Conservation (phyloP, 176 grass and related monocot species). For the Aegilops tauschii region DNA sequence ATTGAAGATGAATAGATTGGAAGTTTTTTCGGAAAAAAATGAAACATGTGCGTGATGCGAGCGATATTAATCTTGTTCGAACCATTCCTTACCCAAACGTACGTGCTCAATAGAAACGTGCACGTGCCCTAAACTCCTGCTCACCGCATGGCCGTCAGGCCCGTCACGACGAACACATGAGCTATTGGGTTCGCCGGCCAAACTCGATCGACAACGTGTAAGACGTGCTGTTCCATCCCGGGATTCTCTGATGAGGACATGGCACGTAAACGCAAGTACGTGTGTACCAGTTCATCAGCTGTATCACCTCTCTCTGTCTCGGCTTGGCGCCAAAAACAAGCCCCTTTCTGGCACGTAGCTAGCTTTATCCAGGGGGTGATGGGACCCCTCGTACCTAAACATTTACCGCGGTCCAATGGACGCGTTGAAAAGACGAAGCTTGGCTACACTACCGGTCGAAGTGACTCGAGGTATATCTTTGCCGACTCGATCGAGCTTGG, state of each 20-base stretch:
- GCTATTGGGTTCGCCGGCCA: not conserved
- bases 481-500: not conserved
- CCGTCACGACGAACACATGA: slow-evolving; percentile 15
- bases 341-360: not conserved
- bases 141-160: not conserved
- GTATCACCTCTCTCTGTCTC: not conserved
- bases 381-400: not conserved
- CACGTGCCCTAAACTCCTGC: not conserved
- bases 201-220: not conserved
- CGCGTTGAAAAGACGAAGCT: not conserved
- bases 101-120: not conserved
- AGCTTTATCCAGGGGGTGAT: not conserved
- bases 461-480: not conserved
- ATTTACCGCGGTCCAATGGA: not conserved
- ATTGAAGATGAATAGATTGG: too few species aligned
- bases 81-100: too few species aligned
- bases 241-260: not conserved
- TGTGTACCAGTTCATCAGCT: not conserved
- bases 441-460: not conserved
- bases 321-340: not conserved
- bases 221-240: slow-evolving; percentile 25
- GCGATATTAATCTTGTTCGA: not conserved
- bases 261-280: not conserved
- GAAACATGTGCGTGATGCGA: not conserved
- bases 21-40: too few species aligned